Conservation (phyloP, 805 yeast genomes). For the Lipomyces japonicus region DNA sequence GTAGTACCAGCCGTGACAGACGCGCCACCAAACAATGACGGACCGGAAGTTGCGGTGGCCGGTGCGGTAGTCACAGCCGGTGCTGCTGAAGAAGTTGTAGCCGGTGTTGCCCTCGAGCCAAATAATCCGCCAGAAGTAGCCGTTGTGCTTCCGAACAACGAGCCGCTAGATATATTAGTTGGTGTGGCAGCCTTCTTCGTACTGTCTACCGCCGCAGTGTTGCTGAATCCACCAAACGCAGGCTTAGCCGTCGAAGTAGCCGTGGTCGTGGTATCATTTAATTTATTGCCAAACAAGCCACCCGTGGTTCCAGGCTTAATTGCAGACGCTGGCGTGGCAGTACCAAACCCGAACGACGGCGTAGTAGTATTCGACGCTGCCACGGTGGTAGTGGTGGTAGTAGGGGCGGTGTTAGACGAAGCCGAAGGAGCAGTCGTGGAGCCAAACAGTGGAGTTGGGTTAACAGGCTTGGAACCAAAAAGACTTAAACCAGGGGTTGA, state of each 20-base stretch:
- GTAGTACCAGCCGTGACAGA: conserved; percentile 10
- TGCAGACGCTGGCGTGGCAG: conserved; percentile 4
- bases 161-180: too few relatives aligned
- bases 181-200: too few relatives aligned
- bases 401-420: background rate
- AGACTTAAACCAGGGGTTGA: background rate
- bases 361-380: too few relatives aligned
- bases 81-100: conserved; percentile 2
- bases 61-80: background rate
- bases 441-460: conserved; percentile 7
- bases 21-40: conserved; percentile 6
- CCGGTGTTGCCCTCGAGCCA: background rate
- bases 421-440: background rate
- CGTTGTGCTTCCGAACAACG: background rate
- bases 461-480: background rate
- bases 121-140: too few relatives aligned
- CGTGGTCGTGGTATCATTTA: background rate
- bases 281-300: background rate
- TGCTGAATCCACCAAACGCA: too few relatives aligned
- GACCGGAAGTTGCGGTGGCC: conserved; percentile 1
- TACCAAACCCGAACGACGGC: conserved; percentile 7
- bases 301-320: background rate
- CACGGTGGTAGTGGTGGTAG: conserved; percentile 1
- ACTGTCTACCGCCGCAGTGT: too few relatives aligned
- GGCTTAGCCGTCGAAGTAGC: too few relatives aligned